A percentile compares a stretch with the other conserved stretches of the same genome.
phyloP scores from a whole-genome alignment of 192 early-diverging fungal genomes.

The Coemansia sp. region DNA sequence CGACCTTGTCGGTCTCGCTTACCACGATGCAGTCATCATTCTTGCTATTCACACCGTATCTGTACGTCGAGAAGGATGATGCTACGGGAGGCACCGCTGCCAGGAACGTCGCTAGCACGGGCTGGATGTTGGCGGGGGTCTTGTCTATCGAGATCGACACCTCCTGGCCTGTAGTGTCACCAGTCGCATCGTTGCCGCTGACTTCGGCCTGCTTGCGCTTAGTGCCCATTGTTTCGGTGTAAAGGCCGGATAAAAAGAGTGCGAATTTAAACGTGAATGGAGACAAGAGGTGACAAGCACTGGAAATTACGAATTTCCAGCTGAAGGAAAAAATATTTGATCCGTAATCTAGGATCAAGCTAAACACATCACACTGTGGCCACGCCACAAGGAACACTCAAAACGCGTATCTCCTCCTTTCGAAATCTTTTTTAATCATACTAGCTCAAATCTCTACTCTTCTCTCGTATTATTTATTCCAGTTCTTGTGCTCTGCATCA shows the following conservation, averaged over 20 bases:
- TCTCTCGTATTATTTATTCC: neutral
- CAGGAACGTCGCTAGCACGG: constrained; percentile 46
- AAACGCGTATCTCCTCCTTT: neutral
- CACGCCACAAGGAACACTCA: too few relatives aligned
- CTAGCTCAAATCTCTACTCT: neutral
- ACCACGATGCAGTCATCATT: constrained; percentile 51
- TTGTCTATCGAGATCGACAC: constrained; percentile 38
- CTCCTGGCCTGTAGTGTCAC: constrained; percentile 6
- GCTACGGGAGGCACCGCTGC: constrained; percentile 34
- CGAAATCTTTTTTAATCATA: neutral
- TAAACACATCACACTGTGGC: neutral
- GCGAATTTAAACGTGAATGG: neutral
- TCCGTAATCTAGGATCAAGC: neutral
- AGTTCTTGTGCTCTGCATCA: neutral
- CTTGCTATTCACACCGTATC: constrained; percentile 8
- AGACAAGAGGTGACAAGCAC: neutral
- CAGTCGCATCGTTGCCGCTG: neutral
- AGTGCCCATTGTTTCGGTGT: constrained; percentile 16
- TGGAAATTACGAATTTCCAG: neutral
- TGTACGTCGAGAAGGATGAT: constrained; percentile 46
- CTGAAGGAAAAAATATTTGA: constrained; percentile 3
- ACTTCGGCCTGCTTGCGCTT: constrained; percentile 39
- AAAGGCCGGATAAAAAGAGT: neutral
- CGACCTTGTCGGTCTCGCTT: constrained; percentile 71
- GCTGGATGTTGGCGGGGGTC: constrained; percentile 39